A percentile compares a stretch with the other conserved stretches of the same genome.
phyloP scores from a whole-genome alignment of 164 flowering plant species.

The Sedum album region DNA sequence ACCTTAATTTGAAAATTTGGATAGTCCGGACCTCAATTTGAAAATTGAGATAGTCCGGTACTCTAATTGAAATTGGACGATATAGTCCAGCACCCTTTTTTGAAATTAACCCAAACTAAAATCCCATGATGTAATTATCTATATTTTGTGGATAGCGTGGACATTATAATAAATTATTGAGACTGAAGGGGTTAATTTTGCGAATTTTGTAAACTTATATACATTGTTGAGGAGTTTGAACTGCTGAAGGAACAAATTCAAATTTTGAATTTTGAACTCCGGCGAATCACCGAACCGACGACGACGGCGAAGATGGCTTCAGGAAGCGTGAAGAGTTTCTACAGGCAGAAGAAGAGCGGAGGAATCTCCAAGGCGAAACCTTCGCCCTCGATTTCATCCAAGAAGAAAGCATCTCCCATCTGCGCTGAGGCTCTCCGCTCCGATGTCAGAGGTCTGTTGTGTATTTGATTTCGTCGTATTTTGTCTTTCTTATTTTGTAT shows the following conservation, averaged over 20 bases:
- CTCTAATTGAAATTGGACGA: too few relatives aligned
- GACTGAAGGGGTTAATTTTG: too few relatives aligned
- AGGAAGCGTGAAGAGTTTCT: not conserved
- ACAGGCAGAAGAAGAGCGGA: conserved; percentile 4
- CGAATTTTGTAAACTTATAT: not conserved
- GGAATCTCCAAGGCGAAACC: not conserved
- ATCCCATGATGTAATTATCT: too few relatives aligned
- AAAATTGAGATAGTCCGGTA: too few relatives aligned
- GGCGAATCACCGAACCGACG: not conserved
- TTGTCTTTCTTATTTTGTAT: not conserved
- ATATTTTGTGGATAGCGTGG: too few relatives aligned
- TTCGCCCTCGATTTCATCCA: conserved; percentile 3
- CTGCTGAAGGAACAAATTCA: not conserved
- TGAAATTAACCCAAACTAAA: too few relatives aligned
- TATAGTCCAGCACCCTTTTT: too few relatives aligned
- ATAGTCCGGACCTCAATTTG: too few relatives aligned
- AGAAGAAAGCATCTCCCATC: not conserved
- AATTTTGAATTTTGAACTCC: not conserved
- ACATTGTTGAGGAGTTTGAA: not conserved
- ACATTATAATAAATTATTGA: too few relatives aligned
- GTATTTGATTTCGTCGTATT: not conserved
- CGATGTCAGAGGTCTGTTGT: not conserved
- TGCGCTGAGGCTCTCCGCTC: not conserved
- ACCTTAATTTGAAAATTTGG: too few relatives aligned
- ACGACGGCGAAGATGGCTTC: conserved; percentile 1